Base-by-base conservation (phyloP, 768 basidiomycete genomes). In the Dentipellis fragilis region DNA sequence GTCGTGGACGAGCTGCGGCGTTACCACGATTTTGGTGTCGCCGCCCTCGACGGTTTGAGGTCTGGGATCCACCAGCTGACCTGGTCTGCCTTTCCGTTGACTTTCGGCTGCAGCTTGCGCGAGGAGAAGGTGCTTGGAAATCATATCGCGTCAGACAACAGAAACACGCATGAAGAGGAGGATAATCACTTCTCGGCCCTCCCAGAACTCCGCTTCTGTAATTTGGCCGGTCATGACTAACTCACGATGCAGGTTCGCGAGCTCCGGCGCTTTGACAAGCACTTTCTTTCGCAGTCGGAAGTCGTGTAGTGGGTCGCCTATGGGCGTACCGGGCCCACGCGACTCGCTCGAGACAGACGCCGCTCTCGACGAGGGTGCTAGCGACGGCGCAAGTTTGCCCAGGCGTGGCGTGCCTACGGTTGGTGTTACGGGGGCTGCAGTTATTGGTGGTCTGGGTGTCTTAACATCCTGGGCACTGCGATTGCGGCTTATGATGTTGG, bases 141-240 rank as follows among this genome's bases (percentile, higher is more conserved):
- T 21, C 57, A 37, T 60, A 29, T 29, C 29, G 29, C 57, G 51
- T 63, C 63, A 10, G 66, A 29, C 29, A 67, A 56, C 71, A 60
- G 36, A 37, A 65, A 62, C 54, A 51, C 60, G 54, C 47, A 49
- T 54, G 57, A 49, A 54, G 55, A 54, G 58, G 59, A 47, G n/a
- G n/a, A n/a, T 36, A n/a, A 45, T 36, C 66, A 96, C 92, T 80
- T 96, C 89, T 65, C 96, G 78, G 35, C 93, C 92, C 58, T 93
- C 93, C 96, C 96, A 98, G 68, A 98, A 99, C 62, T 99, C 96
- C 0, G 82, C 80, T 69, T 98, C 94, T 1, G 86, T 87, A 34
- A 99, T 87, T 59, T 89, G 85, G 10, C 85, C 83, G 29, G 75
- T 75, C 69, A 90, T 81, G 48, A 98, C 96, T 57, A 98, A 80